Evolutionary conservation across 2,329 filamentous ascomycete species (phyloP).

Genomic region (Claviceps quebecensis): DNA sequence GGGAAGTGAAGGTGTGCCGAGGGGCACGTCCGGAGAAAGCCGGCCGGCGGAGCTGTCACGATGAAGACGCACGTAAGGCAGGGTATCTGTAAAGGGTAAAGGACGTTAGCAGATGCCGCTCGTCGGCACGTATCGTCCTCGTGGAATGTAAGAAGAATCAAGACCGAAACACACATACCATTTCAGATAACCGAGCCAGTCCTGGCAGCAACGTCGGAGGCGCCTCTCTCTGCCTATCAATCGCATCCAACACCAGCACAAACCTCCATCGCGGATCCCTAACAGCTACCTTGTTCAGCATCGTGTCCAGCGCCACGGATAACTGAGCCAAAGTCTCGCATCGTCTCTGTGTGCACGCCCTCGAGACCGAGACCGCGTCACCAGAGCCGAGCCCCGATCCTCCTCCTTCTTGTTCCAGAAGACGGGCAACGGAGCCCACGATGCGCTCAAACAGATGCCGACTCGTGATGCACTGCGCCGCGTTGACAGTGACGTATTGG

Average conservation of each 20-base stretch:
- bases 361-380: not conserved
- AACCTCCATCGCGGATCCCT: conserved; percentile 41
- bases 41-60: conserved; percentile 55
- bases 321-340: conserved; percentile 75
- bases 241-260: conserved; percentile 73
- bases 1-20: conserved; percentile 71
- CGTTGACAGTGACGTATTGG: conserved; percentile 49
- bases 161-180: conserved; percentile 37
- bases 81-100: conserved; percentile 46
- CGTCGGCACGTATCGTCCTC: too few species aligned
- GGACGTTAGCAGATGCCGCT: too few species aligned
- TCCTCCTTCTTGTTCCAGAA: conserved; percentile 18
- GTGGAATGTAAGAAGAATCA: not conserved
- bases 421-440: conserved; percentile 41
- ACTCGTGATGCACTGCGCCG: conserved; percentile 62
- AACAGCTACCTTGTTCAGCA: conserved; percentile 32
- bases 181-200: conserved; percentile 66
- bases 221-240: conserved; percentile 73
- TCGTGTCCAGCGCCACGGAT: conserved; percentile 53
- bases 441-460: conserved; percentile 66
- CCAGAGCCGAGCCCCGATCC: not conserved
- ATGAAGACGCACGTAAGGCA: conserved; percentile 65
- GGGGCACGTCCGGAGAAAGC: conserved; percentile 54
- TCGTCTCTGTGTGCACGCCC: conserved; percentile 21
- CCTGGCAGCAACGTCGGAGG: conserved; percentile 67